phyloP scores from a whole-genome alignment of 2,329 filamentous ascomycete species.

The Ophiostoma australiae region DNA sequence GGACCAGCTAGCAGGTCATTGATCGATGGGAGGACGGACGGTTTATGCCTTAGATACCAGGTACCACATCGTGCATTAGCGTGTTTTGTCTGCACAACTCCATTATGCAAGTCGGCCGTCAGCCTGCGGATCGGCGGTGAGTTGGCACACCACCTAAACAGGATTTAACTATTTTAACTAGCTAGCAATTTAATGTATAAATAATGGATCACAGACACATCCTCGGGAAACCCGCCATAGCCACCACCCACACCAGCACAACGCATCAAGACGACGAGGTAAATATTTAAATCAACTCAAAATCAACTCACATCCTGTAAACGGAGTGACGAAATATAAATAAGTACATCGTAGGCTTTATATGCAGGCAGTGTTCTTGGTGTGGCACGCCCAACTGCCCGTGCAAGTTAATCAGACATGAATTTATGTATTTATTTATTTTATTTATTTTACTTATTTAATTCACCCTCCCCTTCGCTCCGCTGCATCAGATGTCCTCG shows the following conservation, averaged over 20 bases:
- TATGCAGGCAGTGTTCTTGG: neutral
- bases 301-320: neutral
- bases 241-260: slow-evolving; percentile 8
- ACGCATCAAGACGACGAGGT: neutral
- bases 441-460: slow-evolving; percentile 2
- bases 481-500: neutral
- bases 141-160: neutral
- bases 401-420: neutral
- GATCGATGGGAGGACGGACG: too few relatives aligned
- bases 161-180: neutral
- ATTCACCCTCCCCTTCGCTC: neutral
- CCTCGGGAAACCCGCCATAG: neutral
- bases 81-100: slow-evolving; percentile 1
- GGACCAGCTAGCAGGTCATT: neutral
- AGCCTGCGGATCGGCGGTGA: neutral
- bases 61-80: slow-evolving; percentile 5
- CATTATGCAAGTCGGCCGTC: neutral
- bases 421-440: neutral
- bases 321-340: neutral
- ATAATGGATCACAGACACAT: neutral
- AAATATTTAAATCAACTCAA: neutral
- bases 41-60: neutral
- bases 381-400: slow-evolving; percentile 4
- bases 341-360: neutral
- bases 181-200: neutral